Percentiles rank a stretch among this genome's conserved stretches.
These are phyloP conservation scores for Mucor piriformis DNA, from an alignment of 371 early-diverging fungal species.

Conservation along the genomic window DNA sequence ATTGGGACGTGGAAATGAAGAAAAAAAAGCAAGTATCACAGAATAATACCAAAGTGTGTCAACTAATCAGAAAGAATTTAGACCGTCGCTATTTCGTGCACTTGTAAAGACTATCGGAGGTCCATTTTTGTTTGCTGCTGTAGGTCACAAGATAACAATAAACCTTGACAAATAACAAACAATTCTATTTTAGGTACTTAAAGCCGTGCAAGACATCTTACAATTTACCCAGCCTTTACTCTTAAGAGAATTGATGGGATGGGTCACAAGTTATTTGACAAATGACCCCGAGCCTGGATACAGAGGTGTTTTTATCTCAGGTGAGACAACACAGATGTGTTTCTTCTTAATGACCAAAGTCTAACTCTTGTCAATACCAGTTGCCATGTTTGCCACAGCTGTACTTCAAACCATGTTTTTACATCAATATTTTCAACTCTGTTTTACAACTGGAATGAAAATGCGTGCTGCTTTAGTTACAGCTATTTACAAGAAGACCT, in stretches of 20 bases:
- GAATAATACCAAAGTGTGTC: not conserved
- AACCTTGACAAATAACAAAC: too few species aligned
- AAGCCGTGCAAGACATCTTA: constrained; percentile 77
- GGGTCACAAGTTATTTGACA: constrained; percentile 63
- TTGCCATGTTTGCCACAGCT: constrained; percentile 82
- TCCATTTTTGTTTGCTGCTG: constrained; percentile 68
- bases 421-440: constrained; percentile 91
- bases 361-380: too few species aligned
- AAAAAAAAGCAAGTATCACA: constrained; percentile 51
- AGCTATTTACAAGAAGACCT: constrained; percentile 86
- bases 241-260: constrained; percentile 73
- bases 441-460: constrained; percentile 79
- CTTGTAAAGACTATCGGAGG: constrained; percentile 66
- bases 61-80: constrained; percentile 2
- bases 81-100: constrained; percentile 76
- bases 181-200: constrained; percentile 59
- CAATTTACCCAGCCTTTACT: constrained; percentile 86
- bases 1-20: constrained; percentile 73
- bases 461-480: constrained; percentile 83
- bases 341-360: too few species aligned
- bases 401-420: constrained; percentile 80
- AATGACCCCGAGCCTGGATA: constrained; percentile 59
- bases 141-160: constrained; percentile 15
- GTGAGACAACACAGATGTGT: not conserved
- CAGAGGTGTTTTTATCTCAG: constrained; percentile 65